Conservation (phyloP, 129 eudicot genomes). For the Silybum marianum region DNA sequence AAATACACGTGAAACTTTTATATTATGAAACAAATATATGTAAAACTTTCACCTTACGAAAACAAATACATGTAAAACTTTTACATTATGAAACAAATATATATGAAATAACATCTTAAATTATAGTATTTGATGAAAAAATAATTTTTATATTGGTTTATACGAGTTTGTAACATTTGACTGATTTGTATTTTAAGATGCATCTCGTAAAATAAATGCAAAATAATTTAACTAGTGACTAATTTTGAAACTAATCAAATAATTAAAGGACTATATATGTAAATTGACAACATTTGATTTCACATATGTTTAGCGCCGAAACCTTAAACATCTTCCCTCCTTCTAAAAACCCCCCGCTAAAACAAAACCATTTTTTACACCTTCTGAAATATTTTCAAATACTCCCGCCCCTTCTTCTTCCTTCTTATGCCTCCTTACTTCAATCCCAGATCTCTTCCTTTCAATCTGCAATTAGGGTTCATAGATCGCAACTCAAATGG, state of each 20-base stretch:
- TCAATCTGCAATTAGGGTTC: neutral
- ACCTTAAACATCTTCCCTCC: conserved; percentile 13
- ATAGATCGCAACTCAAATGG: conserved; percentile 31
- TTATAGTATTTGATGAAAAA: no score
- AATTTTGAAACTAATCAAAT: neutral
- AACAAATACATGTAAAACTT: no score
- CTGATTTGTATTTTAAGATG: no score
- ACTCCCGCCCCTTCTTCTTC: conserved; percentile 39
- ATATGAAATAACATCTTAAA: no score
- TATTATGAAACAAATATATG: no score
- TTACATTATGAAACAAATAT: no score
- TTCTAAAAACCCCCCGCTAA: conserved; percentile 14
- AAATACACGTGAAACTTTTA: no score
- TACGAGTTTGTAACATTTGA: no score
- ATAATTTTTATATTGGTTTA: no score
- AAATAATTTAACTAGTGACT: neutral
- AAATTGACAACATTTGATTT: neutral
- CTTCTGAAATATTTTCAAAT: conserved; percentile 32
- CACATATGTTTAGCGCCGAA: conserved; percentile 1
- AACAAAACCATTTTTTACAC: conserved; percentile 1
- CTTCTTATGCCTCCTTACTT: neutral
- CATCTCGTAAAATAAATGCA: no score
- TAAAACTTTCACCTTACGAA: no score
- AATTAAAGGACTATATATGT: neutral
- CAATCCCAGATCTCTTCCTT: neutral